Base-by-base conservation (phyloP, 805 yeast species). In the Yamadazyma phyllophila region DNA sequence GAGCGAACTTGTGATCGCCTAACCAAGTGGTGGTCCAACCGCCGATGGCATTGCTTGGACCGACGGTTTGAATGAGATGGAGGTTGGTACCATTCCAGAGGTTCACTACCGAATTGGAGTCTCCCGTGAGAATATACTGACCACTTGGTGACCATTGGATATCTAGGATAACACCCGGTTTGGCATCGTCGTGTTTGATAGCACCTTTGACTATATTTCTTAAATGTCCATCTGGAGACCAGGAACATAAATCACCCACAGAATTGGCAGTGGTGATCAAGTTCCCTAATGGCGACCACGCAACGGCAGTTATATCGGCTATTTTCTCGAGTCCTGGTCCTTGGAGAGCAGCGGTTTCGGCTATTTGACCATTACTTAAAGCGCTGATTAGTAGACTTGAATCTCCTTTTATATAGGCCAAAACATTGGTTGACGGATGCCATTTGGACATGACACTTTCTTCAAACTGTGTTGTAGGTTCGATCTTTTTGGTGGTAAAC, bases 161-260 rank as follows among this genome's bases (percentile, higher is more conserved):
- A 1, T 72, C 59, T 8, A 81, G 55, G 0, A 89, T 73, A 0
- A 91, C 32, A 4, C 62, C 55, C 4, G 62, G 54, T 8, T 47
- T 49, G 2, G 46, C 16, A 13, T 48, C 57, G 10, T 52, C 37
- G 9, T 13, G 36, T 16, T 17, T 29, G 11, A 36, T 29, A 30
- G 47, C 47, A 16, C 45, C 45, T 42, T 62, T 67, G 30, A 68
- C 68, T 13, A 71, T 59, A 48, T 81, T 83, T 47, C 78, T 70
- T 32, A 88, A 67, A 26, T 76, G 74, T 0, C 96, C 96, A 39
- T 80, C 83, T 0, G 78, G 71, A 9, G 82, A 76, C 96, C 96
- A 90, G n/a, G 87, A 69, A 45, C 92, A 67, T 7, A 90, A 56
- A 54, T 85, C 92, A 11, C 96, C 96, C 56, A 75, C 75, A 44